Evolutionary conservation across 169 alveolate genomes (phyloP).

Genomic region (Cryptosporidium sp.): DNA sequence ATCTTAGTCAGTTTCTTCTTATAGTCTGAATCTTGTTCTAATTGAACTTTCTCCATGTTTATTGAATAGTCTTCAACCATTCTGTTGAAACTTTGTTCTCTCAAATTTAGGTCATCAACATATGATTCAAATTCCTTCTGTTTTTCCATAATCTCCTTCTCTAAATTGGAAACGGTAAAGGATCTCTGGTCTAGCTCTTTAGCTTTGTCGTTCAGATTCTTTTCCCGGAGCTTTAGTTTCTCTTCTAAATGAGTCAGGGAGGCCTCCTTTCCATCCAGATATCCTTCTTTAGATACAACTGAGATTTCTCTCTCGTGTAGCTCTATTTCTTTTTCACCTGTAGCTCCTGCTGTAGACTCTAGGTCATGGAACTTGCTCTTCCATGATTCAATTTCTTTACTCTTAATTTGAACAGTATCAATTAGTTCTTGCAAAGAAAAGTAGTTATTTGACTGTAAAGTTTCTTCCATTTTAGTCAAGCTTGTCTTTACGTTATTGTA

Average conservation of each 20-base stretch:
- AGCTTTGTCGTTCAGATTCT: conserved; percentile 3
- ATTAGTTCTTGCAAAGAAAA: conserved; percentile 41
- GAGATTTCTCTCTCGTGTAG: conserved; percentile 24
- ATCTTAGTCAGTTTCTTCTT: conserved; percentile 4
- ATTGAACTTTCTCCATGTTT: conserved; percentile 54
- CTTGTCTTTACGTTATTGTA: not conserved
- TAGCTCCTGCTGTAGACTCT: conserved; percentile 21
- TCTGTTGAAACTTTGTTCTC: conserved; percentile 61
- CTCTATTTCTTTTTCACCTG: conserved; percentile 35
- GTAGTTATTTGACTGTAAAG: conserved; percentile 4
- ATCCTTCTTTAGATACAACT: conserved; percentile 28
- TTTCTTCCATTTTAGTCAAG: not conserved
- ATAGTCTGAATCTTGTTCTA: conserved; percentile 24
- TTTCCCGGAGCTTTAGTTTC: conserved; percentile 17
- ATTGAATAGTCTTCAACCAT: conserved; percentile 65
- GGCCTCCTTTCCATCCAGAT: conserved; percentile 9
- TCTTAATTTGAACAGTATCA: not conserved
- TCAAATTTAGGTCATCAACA: conserved; percentile 53
- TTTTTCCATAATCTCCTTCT: conserved; percentile 44
- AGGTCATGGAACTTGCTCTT: not conserved
- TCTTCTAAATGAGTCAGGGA: conserved; percentile 20
- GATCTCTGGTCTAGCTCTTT: conserved; percentile 57
- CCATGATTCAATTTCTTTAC: conserved; percentile 23
- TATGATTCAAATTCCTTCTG: conserved; percentile 52
- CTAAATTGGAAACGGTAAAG: conserved; percentile 8